Percentiles rank a stretch among this genome's conserved stretches.
phyloP scores from a whole-genome alignment of 2,329 filamentous ascomycete species.

The Xylaria sp. region DNA sequence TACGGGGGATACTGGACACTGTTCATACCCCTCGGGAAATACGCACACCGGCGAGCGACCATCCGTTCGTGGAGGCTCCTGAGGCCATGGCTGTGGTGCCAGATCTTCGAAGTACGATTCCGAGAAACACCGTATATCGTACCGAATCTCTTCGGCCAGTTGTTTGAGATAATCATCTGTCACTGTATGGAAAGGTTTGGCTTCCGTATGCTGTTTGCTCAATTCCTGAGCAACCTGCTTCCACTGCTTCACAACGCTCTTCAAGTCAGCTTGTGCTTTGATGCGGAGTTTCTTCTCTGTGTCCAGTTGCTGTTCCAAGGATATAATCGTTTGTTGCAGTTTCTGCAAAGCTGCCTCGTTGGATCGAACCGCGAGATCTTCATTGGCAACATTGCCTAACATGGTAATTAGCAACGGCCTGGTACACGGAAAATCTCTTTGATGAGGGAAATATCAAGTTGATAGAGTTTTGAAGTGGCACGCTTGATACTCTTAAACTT shows the following conservation, averaged over 20 bases:
- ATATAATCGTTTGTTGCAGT: slow-evolving; percentile 10
- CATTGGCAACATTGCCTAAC: background rate
- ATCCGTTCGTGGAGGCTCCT: background rate
- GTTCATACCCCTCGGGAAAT: slow-evolving; percentile 7
- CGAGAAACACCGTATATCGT: slow-evolving; percentile 19
- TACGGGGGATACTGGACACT: slow-evolving; percentile 11
- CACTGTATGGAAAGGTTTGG: slow-evolving; percentile 15
- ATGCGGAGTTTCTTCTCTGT: slow-evolving; percentile 12
- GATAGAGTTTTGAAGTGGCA: background rate
- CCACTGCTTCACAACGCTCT: slow-evolving; percentile 4
- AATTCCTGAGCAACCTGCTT: slow-evolving; percentile 25
- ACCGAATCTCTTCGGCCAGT: slow-evolving; percentile 10
- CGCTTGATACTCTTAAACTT: no score
- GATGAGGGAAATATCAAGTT: no score
- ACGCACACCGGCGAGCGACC: background rate
- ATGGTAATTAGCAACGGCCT: background rate
- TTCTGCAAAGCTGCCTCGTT: background rate
- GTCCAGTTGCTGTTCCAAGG: slow-evolving; percentile 15
- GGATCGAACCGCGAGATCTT: background rate
- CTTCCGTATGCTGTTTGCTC: slow-evolving; percentile 3
- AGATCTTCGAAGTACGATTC: slow-evolving; percentile 17
- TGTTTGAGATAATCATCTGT: slow-evolving; percentile 27
- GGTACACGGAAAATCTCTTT: no score
- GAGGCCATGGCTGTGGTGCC: slow-evolving; percentile 8
- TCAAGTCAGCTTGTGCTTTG: slow-evolving; percentile 2